phyloP scores from a whole-genome alignment of 257 asterid genomes.

The Buddleja alternifolia region DNA sequence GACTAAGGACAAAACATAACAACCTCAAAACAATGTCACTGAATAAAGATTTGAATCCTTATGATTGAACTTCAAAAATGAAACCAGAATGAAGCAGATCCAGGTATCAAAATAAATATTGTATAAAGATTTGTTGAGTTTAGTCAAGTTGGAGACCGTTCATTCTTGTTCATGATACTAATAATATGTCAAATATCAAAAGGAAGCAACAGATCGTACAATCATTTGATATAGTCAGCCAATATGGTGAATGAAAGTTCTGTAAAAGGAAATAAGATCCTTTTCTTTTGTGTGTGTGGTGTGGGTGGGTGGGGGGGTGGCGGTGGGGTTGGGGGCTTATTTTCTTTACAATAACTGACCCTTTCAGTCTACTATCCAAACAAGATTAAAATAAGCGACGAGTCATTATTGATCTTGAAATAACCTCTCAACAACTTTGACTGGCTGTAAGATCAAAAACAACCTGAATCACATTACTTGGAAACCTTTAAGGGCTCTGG shows the following conservation, averaged over 20 bases:
- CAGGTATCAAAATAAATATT: background rate
- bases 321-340: too few species aligned
- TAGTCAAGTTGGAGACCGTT: background rate
- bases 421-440: too few species aligned
- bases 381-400: too few species aligned
- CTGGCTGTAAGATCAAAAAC: too few species aligned
- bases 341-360: background rate
- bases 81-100: background rate
- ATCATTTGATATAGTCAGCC: background rate
- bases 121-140: background rate
- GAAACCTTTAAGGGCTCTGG: background rate
- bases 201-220: background rate
- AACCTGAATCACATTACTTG: slow-evolving; percentile 1
- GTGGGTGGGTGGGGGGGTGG: too few species aligned
- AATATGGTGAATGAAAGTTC: background rate
- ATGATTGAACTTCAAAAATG: background rate
- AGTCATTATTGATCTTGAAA: too few species aligned
- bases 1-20: background rate
- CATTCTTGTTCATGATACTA: background rate
- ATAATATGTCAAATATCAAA: too few species aligned
- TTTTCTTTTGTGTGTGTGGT: background rate
- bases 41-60: background rate
- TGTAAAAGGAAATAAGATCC: background rate
- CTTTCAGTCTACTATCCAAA: background rate
- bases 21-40: background rate